Base-by-base conservation (phyloP, 192 early-diverging fungal genomes). In the Coemansia sp. region DNA sequence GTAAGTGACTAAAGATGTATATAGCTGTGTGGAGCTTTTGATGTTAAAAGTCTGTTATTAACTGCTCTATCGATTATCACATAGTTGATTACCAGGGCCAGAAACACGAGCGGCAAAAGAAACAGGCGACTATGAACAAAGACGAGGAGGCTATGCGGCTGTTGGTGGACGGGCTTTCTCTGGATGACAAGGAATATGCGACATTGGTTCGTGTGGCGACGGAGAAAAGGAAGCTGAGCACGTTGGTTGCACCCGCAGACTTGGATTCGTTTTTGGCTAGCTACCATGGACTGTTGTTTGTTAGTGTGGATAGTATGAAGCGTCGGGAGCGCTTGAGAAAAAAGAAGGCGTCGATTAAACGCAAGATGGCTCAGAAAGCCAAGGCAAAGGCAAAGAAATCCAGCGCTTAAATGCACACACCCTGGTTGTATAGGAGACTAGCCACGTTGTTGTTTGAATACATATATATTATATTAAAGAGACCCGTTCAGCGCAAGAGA, bases 191-290 rank as follows among this genome's bases (percentile, higher is more conserved):
- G 17, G 71, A 74, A 38, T 74, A 67, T 20, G 60, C 55, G 24
- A 67, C 64, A 32, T 25, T 74, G 23, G 64, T 67, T 0, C 56
- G 71, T 6, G 71, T 64, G 19, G 56, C 43, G 4, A 74, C 64
- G 18, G 55, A 61, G 27, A 67, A 58, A 42, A 61, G 54, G 30
- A 74, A 74, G 41, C 33, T 67, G 24, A 67, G 64, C 60, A 74
- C 64, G 15, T 33, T 74, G 19, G 71, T 74, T 25, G 64, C 51
- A 18, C 64, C 71, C 1, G 56, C 51, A 0, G 56, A 63, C 23
- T 28, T 74, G 25, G 71, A 74, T 46, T 42, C 19, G 19, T 74
- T 74, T 29, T 32, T 74, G 45, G 71, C 71, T 1, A 55, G 54
- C 46, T 60, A 63, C 53, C 71, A 74, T 36, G 71, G 71, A 17